A percentile compares a stretch with the other conserved stretches of the same genome.
phyloP scores from a whole-genome alignment of 2,329 filamentous ascomycete species.

The Aphanoascus verrucosus region DNA sequence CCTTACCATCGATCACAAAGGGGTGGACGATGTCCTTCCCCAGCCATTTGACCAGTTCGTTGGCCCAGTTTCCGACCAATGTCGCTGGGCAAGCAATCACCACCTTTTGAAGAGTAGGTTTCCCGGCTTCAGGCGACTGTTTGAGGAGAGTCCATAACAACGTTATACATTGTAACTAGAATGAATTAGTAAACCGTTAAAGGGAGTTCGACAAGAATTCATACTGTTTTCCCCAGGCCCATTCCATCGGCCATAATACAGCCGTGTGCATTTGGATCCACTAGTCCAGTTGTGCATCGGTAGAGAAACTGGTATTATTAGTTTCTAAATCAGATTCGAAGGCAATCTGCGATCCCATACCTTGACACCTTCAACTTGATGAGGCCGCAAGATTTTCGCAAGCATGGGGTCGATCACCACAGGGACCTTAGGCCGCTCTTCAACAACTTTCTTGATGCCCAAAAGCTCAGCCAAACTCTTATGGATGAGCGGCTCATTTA shows the following conservation, averaged over 20 bases:
- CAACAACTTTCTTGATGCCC: constrained; percentile 85
- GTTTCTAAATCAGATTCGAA: constrained; percentile 6
- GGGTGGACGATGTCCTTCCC: constrained; percentile 81
- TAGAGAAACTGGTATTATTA: constrained; percentile 62
- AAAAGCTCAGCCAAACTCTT: constrained; percentile 93
- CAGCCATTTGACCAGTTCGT: constrained; percentile 93
- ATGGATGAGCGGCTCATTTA: constrained; percentile 75
- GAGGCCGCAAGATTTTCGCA: constrained; percentile 80
- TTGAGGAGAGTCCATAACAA: constrained; percentile 95
- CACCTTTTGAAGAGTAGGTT: constrained; percentile 85
- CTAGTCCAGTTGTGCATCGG: constrained; percentile 83
- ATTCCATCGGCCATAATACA: constrained; percentile 99
- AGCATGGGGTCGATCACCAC: constrained; percentile 91
- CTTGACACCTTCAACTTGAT: constrained; percentile 96
- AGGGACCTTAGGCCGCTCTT: constrained; percentile 74
- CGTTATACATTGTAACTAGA: constrained; percentile 74
- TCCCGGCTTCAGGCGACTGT: constrained; percentile 91
- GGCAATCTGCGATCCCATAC: constrained; percentile 24
- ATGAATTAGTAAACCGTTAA: constrained; percentile 11
- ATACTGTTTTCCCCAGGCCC: constrained; percentile 82
- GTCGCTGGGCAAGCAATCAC: constrained; percentile 95
- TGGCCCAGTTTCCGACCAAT: constrained; percentile 95
- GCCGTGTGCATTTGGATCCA: constrained; percentile 84
- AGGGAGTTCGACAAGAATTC: not conserved
- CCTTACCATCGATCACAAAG: constrained; percentile 95